Conservation (phyloP, 306 rosid genomes). For the Vigna radiata region DNA sequence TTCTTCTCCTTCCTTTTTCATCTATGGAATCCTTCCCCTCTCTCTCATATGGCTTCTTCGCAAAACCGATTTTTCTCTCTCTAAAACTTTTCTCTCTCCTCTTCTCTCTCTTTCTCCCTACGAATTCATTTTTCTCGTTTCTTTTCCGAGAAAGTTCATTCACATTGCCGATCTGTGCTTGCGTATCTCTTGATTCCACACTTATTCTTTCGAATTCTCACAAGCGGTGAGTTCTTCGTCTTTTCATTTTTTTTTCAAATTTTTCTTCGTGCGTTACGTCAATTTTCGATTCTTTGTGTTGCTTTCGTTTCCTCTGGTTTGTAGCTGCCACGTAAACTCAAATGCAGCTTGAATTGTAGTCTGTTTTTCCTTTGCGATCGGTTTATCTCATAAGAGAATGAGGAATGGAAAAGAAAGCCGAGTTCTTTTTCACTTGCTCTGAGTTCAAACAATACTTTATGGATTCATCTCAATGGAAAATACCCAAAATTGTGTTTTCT, state of each 20-base stretch:
- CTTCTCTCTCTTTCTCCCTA: conserved; percentile 38
- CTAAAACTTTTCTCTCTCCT: conserved; percentile 45
- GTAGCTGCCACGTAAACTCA: conserved; percentile 34
- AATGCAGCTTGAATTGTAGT: conserved; percentile 51
- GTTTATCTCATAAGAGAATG: conserved; percentile 48
- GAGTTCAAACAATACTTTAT: conserved; percentile 23
- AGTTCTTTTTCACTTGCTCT: conserved; percentile 25
- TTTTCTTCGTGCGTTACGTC: conserved; percentile 20
- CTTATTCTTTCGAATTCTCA: conserved; percentile 41
- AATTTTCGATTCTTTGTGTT: conserved; percentile 36
- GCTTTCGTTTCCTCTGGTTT: conserved; percentile 31
- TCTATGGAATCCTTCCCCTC: conserved; percentile 52
- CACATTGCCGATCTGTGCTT: conserved; percentile 62
- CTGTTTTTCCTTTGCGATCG: conserved; percentile 34
- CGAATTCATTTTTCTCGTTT: conserved; percentile 34
- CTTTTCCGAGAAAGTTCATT: conserved; percentile 44
- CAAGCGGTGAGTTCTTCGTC: conserved; percentile 55
- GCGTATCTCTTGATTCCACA: conserved; percentile 23
- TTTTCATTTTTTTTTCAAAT: neutral
- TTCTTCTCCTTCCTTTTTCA: conserved; percentile 59
- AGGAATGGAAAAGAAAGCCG: neutral
- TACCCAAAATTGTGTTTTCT: neutral
- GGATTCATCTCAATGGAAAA: neutral
- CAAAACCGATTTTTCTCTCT: conserved; percentile 62
- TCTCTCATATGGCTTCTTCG: conserved; percentile 53